A percentile compares a stretch with the other conserved stretches of the same genome.
phyloP scores from a whole-genome alignment of 352 stramenopile genomes.

The Phytophthora idaei region DNA sequence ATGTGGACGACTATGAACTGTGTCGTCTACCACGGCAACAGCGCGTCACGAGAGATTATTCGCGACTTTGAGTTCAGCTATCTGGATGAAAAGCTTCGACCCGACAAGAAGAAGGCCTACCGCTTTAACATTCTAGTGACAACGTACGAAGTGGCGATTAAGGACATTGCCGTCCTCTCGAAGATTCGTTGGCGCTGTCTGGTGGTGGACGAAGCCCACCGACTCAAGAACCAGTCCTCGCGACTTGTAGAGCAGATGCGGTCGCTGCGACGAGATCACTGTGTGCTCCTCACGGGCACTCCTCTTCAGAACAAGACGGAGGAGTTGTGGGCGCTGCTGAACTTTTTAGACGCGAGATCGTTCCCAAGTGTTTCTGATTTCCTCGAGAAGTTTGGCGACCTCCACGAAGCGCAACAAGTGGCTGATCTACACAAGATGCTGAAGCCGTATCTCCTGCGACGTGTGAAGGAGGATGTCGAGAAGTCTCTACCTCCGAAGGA shows the following conservation, averaged over 20 bases:
- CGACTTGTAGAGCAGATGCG: conserved; percentile 88
- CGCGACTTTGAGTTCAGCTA: conserved; percentile 96
- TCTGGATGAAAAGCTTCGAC: conserved; percentile 63
- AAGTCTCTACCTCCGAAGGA: conserved; percentile 89
- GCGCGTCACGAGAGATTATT: conserved; percentile 92
- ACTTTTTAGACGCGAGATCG: conserved; percentile 95
- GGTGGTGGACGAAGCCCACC: conserved; percentile 90
- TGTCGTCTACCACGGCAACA: conserved; percentile 98
- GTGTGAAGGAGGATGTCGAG: conserved; percentile 91
- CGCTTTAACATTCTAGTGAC: conserved; percentile 92
- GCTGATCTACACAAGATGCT: conserved; percentile 91
- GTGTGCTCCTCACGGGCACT: conserved; percentile 86
- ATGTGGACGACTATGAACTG: conserved; percentile 99
- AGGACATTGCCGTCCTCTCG: conserved; percentile 91
- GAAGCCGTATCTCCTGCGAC: conserved; percentile 88
- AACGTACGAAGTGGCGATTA: conserved; percentile 92
- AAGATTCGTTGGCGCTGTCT: conserved; percentile 95
- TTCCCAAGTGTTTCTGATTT: conserved; percentile 96
- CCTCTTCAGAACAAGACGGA: conserved; percentile 98
- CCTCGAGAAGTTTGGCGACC: conserved; percentile 91
- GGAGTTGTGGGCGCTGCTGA: conserved; percentile 99
- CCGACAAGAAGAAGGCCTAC: conserved; percentile 85
- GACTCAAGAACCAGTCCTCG: conserved; percentile 88
- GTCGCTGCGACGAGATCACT: conserved; percentile 80
- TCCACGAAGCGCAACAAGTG: conserved; percentile 89